phyloP scores from a whole-genome alignment of 306 rosid genomes.

The Casuarina cunninghamiana region DNA sequence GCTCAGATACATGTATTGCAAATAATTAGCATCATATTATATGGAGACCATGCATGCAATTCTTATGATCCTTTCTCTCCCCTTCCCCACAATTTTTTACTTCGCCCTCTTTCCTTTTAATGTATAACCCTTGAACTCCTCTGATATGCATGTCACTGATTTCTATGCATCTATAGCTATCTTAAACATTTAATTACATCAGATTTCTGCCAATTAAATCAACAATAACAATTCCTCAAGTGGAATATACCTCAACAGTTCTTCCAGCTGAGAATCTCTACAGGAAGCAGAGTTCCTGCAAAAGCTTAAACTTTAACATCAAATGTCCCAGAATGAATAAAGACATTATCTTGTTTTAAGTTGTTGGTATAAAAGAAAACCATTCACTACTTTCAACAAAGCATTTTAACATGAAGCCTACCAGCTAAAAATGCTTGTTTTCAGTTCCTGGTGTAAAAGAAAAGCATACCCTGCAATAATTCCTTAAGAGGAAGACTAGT shows the following conservation, averaged over 20 bases:
- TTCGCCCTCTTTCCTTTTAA: neutral
- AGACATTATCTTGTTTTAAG: neutral
- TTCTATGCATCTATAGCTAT: neutral
- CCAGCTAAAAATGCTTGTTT: neutral
- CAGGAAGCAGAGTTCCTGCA: slow-evolving; percentile 55
- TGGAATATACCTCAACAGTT: slow-evolving; percentile 66
- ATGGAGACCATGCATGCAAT: too few relatives aligned
- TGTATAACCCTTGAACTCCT: neutral
- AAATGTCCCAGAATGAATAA: neutral
- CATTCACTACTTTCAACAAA: neutral
- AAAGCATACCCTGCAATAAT: neutral
- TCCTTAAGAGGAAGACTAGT: slow-evolving; percentile 4
- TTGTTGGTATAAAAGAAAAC: neutral
- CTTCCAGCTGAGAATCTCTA: slow-evolving; percentile 61
- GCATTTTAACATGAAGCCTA: slow-evolving; percentile 7
- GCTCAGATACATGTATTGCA: too few relatives aligned
- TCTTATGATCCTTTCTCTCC: neutral
- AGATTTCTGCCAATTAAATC: slow-evolving; percentile 11
- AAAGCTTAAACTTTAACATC: slow-evolving; percentile 25
- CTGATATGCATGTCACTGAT: neutral
- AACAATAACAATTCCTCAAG: slow-evolving; percentile 18
- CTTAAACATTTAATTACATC: slow-evolving; percentile 1
- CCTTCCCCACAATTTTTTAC: neutral
- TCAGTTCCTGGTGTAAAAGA: neutral
- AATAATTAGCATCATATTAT: too few relatives aligned